Evolutionary conservation across 2,329 filamentous ascomycete species (phyloP).

Genomic region (Lasiodiplodia gonubiensis): DNA sequence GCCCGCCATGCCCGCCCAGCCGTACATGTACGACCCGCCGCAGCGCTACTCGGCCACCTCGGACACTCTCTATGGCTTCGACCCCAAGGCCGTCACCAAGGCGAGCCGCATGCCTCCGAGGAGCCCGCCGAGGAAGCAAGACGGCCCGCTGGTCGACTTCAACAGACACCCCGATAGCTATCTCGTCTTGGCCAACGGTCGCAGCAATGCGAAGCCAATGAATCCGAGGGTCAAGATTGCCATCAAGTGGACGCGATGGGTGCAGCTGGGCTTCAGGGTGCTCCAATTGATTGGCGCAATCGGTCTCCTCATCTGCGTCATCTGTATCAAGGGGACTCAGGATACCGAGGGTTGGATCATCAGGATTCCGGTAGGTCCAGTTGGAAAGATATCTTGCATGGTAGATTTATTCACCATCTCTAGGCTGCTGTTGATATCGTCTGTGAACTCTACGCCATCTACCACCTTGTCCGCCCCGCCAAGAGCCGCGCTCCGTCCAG

Average conservation of each 20-base stretch:
- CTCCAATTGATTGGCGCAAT: slow-evolving; percentile 71
- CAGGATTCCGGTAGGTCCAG: slow-evolving; percentile 70
- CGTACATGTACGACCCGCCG: slow-evolving; percentile 73
- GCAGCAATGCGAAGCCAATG: slow-evolving; percentile 68
- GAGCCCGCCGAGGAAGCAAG: slow-evolving; percentile 62
- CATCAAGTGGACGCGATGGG: slow-evolving; percentile 71
- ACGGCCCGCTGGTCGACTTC: slow-evolving; percentile 80
- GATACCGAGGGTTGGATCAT: slow-evolving; percentile 74
- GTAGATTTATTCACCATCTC: not conserved
- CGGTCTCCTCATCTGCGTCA: slow-evolving; percentile 75
- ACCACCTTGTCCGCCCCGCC: slow-evolving; percentile 75
- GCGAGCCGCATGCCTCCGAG: slow-evolving; percentile 71
- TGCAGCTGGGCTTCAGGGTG: slow-evolving; percentile 72
- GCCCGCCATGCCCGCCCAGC: slow-evolving; percentile 59
- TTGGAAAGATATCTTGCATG: too few species aligned
- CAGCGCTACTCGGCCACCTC: slow-evolving; percentile 58
- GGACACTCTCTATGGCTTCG: slow-evolving; percentile 66
- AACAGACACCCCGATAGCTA: slow-evolving; percentile 85
- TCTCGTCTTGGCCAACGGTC: slow-evolving; percentile 67
- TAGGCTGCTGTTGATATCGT: slow-evolving; percentile 78
- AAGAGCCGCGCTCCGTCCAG: slow-evolving; percentile 76
- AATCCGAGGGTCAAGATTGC: slow-evolving; percentile 70
- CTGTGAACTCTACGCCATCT: slow-evolving; percentile 78
- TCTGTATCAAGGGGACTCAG: slow-evolving; percentile 75
- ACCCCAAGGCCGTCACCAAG: slow-evolving; percentile 84